Percentiles rank a stretch among this genome's conserved stretches.
These are phyloP conservation scores for Tillandsia leiboldiana DNA, from an alignment of 176 grass and related monocot genomes.

Conservation along the genomic window DNA sequence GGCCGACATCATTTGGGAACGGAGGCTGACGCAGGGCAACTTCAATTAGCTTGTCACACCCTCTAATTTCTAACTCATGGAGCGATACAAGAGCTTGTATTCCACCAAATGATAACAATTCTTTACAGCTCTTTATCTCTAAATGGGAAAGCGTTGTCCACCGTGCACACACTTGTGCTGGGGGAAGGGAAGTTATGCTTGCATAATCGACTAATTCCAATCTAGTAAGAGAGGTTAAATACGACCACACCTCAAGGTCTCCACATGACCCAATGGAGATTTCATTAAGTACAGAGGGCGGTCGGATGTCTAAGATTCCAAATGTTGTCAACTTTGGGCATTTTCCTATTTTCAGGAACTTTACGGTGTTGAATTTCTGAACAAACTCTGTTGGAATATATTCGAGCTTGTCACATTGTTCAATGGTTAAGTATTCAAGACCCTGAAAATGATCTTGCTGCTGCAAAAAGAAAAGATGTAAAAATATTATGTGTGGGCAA, in stretches of 20 bases:
- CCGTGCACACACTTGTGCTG: neutral
- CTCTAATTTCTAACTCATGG: neutral
- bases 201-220: neutral
- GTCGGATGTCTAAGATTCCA: neutral
- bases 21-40: too few relatives aligned
- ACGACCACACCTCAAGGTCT: neutral
- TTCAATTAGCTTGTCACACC: too few relatives aligned
- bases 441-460: too few relatives aligned
- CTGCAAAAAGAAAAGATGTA: too few relatives aligned
- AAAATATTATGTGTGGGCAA: too few relatives aligned
- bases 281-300: neutral
- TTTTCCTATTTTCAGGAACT: neutral
- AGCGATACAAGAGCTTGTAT: neutral
- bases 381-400: neutral
- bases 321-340: neutral
- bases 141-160: neutral
- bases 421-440: too few relatives aligned
- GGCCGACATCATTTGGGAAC: too few relatives aligned
- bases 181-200: slow-evolving; percentile 1
- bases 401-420: too few relatives aligned
- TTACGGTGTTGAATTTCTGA: neutral
- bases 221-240: neutral
- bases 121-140: neutral
- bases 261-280: neutral
- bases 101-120: slow-evolving; percentile 3